These are phyloP conservation scores for Amaranthus cruentus DNA, from an alignment of 148 eudicot species.

Conservation along the genomic window DNA sequence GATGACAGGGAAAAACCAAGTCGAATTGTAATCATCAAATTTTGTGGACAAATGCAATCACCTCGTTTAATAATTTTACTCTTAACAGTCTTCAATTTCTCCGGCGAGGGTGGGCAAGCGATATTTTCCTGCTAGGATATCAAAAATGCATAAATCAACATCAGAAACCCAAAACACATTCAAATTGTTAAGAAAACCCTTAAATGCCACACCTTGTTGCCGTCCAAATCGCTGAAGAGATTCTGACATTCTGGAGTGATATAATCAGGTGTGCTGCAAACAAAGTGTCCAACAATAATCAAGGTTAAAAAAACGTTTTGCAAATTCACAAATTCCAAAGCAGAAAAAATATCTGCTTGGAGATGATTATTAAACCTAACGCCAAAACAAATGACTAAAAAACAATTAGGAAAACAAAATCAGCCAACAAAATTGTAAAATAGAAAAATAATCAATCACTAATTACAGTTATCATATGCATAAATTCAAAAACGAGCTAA, in stretches of 20 bases:
- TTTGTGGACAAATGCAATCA: constrained; percentile 13
- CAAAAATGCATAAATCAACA: background rate
- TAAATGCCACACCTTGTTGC: constrained; percentile 40
- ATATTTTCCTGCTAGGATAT: constrained; percentile 44
- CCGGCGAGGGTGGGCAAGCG: constrained; percentile 76
- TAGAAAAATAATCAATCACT: background rate
- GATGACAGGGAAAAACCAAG: background rate
- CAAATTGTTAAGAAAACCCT: background rate
- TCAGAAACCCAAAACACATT: background rate
- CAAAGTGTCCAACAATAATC: background rate
- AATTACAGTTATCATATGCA: background rate
- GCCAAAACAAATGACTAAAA: background rate
- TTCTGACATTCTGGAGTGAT: constrained; percentile 73
- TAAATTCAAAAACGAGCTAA: background rate
- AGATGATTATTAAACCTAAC: background rate
- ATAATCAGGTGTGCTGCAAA: constrained; percentile 87
- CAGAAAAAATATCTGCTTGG: background rate
- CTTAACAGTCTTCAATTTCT: constrained; percentile 55
- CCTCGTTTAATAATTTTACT: constrained; percentile 60
- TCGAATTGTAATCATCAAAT: background rate
- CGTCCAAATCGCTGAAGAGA: constrained; percentile 46
- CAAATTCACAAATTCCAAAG: background rate
- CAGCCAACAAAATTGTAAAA: background rate
- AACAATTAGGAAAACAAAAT: no score
- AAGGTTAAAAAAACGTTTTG: background rate